Evolutionary conservation across 2,329 filamentous ascomycete species (phyloP).

Genomic region (Orbilia javanica): DNA sequence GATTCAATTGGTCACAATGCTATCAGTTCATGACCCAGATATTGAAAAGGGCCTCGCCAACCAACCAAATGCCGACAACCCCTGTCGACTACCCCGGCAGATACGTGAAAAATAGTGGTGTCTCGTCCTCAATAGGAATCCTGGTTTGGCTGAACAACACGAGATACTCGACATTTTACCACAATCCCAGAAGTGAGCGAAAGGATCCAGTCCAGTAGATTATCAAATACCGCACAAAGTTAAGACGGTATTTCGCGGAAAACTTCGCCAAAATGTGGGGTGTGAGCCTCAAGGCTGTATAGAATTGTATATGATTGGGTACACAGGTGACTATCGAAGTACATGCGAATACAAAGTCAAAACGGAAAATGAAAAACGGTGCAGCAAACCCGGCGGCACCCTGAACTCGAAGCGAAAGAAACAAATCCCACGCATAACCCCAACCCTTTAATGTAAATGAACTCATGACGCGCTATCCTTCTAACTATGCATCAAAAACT

Average conservation of each 20-base stretch:
- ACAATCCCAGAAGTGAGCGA: slow-evolving; percentile 30
- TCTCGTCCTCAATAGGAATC: slow-evolving; percentile 11
- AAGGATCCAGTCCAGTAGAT: slow-evolving; percentile 53
- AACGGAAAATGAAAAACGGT: slow-evolving; percentile 15
- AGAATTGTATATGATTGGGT: slow-evolving; percentile 36
- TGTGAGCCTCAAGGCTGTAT: slow-evolving; percentile 14
- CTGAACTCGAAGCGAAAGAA: slow-evolving; percentile 15
- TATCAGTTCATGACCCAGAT: slow-evolving; percentile 14
- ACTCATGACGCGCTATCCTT: slow-evolving; percentile 35
- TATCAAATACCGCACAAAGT: slow-evolving; percentile 42
- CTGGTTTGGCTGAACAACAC: slow-evolving; percentile 57
- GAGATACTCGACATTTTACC: slow-evolving; percentile 48
- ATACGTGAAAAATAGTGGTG: slow-evolving; percentile 50
- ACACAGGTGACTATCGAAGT: slow-evolving; percentile 41
- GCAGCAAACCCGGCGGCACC: slow-evolving; percentile 28
- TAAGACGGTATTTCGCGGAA: slow-evolving; percentile 37
- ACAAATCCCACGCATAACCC: slow-evolving; percentile 33
- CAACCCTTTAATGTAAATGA: slow-evolving; percentile 51
- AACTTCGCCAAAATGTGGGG: slow-evolving; percentile 16
- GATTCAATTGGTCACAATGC: slow-evolving; percentile 47
- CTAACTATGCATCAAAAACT: slow-evolving; percentile 36
- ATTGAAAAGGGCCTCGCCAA: slow-evolving; percentile 21
- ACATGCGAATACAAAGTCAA: slow-evolving; percentile 40
- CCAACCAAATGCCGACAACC: slow-evolving; percentile 49
- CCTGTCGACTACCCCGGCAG: slow-evolving; percentile 39